Evolutionary conservation across 1,139 yeast genomes (phyloP).

Genomic region (Blastobotrys persicus): DNA sequence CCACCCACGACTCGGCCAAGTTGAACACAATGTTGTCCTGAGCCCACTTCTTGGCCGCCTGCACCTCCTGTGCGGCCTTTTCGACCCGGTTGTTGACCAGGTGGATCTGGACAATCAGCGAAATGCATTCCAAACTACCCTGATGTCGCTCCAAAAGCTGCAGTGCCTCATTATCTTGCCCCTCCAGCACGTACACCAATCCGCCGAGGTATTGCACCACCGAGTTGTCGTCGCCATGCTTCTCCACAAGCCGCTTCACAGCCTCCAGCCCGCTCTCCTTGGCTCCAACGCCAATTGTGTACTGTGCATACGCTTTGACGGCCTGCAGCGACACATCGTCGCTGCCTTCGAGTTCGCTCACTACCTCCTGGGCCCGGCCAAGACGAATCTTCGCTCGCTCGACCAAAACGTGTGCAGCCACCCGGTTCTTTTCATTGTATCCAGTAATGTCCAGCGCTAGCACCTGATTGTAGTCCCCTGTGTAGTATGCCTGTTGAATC

Average conservation of each 20-base stretch:
- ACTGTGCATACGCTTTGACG: constrained; percentile 27
- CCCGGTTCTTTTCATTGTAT: constrained; percentile 25
- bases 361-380: constrained; percentile 36
- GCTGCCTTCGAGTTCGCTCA: constrained; percentile 25
- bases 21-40: constrained; percentile 68
- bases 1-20: constrained; percentile 65
- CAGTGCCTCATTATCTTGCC: constrained; percentile 36
- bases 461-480: constrained; percentile 41
- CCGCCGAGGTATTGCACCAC: constrained; percentile 39
- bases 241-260: constrained; percentile 27
- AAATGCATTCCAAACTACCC: constrained; percentile 38
- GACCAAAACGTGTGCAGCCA: constrained; percentile 35
- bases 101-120: constrained; percentile 40
- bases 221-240: constrained; percentile 21
- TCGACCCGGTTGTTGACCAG: constrained; percentile 36
- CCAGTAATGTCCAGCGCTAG: constrained; percentile 29
- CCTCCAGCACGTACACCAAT: constrained; percentile 33
- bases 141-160: constrained; percentile 32
- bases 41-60: constrained; percentile 47
- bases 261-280: constrained; percentile 17
- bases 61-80: constrained; percentile 37
- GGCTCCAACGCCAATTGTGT: constrained; percentile 19
- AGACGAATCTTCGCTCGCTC: constrained; percentile 38
- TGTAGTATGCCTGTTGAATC: constrained; percentile 41
- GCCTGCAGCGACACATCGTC: constrained; percentile 26